Percentiles rank a stretch among this genome's conserved stretches.
Conservation (phyloP, 768 basidiomycete species). For the Boletus vermiculosoides region DNA sequence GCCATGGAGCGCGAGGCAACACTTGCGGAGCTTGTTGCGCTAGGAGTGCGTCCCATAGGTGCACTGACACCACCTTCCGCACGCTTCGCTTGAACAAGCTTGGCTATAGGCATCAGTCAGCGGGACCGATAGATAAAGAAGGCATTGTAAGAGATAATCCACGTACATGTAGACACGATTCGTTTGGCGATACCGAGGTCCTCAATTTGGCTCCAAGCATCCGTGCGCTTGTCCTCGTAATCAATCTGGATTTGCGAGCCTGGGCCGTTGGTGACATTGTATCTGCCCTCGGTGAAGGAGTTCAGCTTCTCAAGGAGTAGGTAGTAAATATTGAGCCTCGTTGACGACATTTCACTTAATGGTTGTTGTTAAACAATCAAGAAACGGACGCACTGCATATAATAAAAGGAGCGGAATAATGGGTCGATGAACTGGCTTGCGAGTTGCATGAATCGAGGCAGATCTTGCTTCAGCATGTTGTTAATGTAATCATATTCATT, state of each 20-base stretch:
- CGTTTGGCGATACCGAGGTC: constrained; percentile 80
- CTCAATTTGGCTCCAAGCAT: constrained; percentile 78
- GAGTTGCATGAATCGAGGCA: constrained; percentile 90
- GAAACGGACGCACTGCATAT: constrained; percentile 83
- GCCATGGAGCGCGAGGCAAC: constrained; percentile 26
- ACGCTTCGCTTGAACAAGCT: constrained; percentile 61
- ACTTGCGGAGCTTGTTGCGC: constrained; percentile 30
- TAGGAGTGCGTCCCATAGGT: constrained; percentile 35
- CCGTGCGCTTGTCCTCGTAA: constrained; percentile 81
- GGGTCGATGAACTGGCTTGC: constrained; percentile 91
- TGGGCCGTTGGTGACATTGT: constrained; percentile 62
- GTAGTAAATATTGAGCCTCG: constrained; percentile 90
- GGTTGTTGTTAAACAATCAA: background rate
- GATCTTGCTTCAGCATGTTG: constrained; percentile 82
- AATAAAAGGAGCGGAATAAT: constrained; percentile 97
- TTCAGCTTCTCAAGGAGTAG: constrained; percentile 92
- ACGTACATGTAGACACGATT: constrained; percentile 81
- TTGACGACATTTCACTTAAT: background rate
- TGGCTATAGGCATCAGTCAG: constrained; percentile 44
- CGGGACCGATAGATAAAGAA: background rate
- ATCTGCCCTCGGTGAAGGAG: constrained; percentile 78
- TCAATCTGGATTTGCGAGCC: constrained; percentile 70
- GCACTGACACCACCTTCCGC: constrained; percentile 31
- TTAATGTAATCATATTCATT: constrained; percentile 96
- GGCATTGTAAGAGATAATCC: background rate